Percentiles rank a stretch among this genome's conserved stretches.
Evolutionary conservation across 73 alveolate species (phyloP).

Genomic region (Symbiodinium pilosum): DNA sequence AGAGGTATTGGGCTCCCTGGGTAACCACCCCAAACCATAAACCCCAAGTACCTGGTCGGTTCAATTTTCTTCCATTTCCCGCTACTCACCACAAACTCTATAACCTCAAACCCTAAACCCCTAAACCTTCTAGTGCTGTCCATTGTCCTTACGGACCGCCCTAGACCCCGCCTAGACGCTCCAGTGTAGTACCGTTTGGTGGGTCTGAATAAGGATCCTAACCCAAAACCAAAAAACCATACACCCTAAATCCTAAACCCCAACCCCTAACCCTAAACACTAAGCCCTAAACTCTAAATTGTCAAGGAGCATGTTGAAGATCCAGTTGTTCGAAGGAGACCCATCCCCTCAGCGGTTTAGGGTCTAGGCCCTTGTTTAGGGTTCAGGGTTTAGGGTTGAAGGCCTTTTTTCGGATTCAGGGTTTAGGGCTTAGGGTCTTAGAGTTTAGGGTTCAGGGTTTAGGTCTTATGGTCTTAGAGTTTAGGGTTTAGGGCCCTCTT

Average conservation of each 20-base stretch:
- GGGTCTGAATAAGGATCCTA: too few relatives aligned
- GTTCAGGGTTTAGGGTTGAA: not conserved
- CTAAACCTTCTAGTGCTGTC: too few relatives aligned
- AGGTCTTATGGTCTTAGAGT: not conserved
- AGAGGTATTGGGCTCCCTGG: too few relatives aligned
- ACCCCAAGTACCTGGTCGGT: too few relatives aligned
- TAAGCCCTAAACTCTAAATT: not conserved
- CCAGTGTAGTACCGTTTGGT: too few relatives aligned
- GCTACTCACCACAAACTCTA: too few relatives aligned
- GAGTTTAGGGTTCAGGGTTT: not conserved
- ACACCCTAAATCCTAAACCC: not conserved
- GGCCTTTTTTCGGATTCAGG: not conserved
- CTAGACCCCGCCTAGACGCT: too few relatives aligned
- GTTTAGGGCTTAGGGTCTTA: not conserved
- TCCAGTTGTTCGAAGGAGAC: conserved; percentile 53
- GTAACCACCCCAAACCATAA: too few relatives aligned
- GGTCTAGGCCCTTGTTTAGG: not conserved
- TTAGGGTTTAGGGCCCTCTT: not conserved
- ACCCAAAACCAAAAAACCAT: not conserved
- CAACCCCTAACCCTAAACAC: not conserved
- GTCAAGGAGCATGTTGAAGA: conserved; percentile 16
- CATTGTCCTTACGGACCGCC: too few relatives aligned
- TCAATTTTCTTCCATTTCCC: too few relatives aligned
- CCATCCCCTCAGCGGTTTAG: conserved; percentile 41
- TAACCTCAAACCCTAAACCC: too few relatives aligned